Evolutionary conservation across 495 filamentous ascomycete species (phyloP).

Genomic region (Cryomyces minteri): DNA sequence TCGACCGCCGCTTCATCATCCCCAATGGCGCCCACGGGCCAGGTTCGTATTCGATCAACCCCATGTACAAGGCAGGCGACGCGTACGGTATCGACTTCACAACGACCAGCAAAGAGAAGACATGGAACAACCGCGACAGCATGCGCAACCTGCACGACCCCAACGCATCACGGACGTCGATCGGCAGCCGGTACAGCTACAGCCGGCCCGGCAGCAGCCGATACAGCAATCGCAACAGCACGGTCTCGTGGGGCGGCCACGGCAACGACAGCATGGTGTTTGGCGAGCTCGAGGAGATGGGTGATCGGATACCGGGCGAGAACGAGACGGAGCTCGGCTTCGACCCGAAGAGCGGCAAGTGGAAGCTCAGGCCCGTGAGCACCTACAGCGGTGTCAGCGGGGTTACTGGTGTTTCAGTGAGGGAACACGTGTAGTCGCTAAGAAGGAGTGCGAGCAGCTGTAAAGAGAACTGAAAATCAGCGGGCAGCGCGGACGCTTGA

Average conservation of each 20-base stretch:
- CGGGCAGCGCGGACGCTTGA: too few species aligned
- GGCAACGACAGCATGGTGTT: too few species aligned
- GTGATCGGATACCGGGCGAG: too few species aligned
- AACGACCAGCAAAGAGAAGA: not conserved
- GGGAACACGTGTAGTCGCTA: too few species aligned
- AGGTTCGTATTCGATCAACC: not conserved
- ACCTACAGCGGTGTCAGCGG: not conserved
- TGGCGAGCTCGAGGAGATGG: too few species aligned
- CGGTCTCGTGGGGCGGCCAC: too few species aligned
- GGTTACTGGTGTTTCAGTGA: too few species aligned
- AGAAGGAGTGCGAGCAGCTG: too few species aligned
- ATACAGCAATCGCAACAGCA: too few species aligned
- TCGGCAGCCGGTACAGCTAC: not conserved
- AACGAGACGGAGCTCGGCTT: slow-evolving; percentile 8
- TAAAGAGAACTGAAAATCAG: too few species aligned
- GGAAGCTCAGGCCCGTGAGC: slow-evolving; percentile 5
- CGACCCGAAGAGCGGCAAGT: slow-evolving; percentile 7
- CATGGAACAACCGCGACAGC: not conserved
- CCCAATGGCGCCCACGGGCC: slow-evolving; percentile 21
- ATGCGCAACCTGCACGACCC: not conserved
- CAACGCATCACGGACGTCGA: not conserved
- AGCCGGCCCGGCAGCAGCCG: not conserved
- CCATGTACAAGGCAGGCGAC: not conserved
- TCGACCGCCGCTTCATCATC: slow-evolving; percentile 61
- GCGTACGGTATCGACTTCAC: not conserved